phyloP scores from a whole-genome alignment of 225 moss, liverwort and hornwort genomes.

The Antitrichia curtipendula region DNA sequence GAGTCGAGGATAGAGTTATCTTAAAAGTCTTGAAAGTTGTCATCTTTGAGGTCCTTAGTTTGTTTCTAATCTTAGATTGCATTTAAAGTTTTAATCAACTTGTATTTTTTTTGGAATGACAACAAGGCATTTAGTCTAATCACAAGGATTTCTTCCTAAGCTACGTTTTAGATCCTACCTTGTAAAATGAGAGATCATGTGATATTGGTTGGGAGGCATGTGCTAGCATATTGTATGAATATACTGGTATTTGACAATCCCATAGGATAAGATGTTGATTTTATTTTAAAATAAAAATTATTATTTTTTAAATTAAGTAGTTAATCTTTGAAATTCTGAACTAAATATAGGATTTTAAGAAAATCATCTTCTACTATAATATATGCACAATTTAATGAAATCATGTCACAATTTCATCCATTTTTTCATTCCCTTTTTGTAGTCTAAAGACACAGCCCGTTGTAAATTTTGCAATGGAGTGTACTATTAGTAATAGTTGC shows the following conservation, averaged over 20 bases:
- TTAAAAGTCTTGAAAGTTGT: neutral
- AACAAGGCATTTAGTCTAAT: neutral
- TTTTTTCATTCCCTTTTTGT: neutral
- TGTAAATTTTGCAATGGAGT: neutral
- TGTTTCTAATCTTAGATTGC: neutral
- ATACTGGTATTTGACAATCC: neutral
- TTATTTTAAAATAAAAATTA: neutral
- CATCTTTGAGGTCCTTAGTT: neutral
- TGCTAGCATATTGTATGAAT: neutral
- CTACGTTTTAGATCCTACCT: neutral
- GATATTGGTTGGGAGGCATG: neutral
- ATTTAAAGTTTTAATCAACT: neutral
- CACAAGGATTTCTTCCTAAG: neutral
- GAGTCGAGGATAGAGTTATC: neutral
- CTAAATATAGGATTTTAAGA: neutral
- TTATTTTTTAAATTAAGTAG: fast-evolving
- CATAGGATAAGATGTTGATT: fast-evolving
- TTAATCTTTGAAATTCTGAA: neutral
- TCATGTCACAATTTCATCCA: neutral
- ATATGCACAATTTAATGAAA: neutral
- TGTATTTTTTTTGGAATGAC: neutral
- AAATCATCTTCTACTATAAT: neutral
- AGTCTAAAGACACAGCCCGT: neutral
- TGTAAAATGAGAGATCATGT: neutral
- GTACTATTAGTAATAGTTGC: neutral